These are phyloP conservation scores for Diospyros kaki DNA, from an alignment of 148 eudicot species.

Conservation along the genomic window DNA sequence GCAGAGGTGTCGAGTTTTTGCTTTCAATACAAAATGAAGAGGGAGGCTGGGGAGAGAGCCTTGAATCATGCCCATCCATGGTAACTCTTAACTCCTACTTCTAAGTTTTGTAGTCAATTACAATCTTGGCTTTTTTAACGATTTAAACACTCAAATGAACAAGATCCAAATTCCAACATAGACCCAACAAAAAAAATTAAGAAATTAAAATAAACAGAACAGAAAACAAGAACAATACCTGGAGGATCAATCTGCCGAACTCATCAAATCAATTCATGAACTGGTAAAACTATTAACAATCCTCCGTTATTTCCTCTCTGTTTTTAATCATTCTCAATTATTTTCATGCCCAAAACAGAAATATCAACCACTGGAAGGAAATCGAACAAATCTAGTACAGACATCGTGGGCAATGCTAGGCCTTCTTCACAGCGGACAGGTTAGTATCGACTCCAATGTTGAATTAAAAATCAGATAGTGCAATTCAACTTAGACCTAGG, in stretches of 20 bases:
- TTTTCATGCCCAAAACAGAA: conserved; percentile 20
- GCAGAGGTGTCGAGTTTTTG: conserved; percentile 31
- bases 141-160: too few relatives aligned
- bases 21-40: conserved; percentile 37
- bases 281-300: background rate
- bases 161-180: too few relatives aligned
- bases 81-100: conserved; percentile 4
- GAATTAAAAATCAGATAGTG: background rate
- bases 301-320: background rate
- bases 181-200: too few relatives aligned
- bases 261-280: too few relatives aligned
- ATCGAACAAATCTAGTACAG: conserved; percentile 38
- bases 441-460: conserved; percentile 8
- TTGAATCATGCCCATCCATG: conserved; percentile 40
- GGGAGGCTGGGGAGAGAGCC: conserved; percentile 56
- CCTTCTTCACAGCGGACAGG: conserved; percentile 39
- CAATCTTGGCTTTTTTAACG: background rate
- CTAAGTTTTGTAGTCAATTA: background rate
- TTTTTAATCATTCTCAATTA: background rate
- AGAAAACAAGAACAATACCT: background rate
- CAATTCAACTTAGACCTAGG: background rate
- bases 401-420: conserved; percentile 52
- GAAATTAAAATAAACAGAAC: background rate
- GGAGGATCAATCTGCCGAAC: too few relatives aligned
- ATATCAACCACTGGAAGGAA: conserved; percentile 35